Evolutionary conservation across 1,139 yeast genomes (phyloP).

Genomic region (Lodderomyces parapsilosis): DNA sequence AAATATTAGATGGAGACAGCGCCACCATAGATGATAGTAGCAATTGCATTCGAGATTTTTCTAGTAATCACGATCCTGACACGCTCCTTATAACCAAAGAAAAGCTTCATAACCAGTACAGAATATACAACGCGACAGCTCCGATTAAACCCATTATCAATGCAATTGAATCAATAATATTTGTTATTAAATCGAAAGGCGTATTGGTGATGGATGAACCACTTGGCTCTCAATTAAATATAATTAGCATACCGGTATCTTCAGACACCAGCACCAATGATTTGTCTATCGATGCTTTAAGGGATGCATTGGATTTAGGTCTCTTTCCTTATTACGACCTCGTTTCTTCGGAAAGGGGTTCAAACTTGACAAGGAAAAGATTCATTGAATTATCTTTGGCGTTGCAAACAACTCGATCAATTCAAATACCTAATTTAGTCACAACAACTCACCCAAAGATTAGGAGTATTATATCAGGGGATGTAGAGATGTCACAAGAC

Average conservation of each 20-base stretch:
- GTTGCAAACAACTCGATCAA: conserved; percentile 62
- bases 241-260: conserved; percentile 31
- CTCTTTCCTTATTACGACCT: conserved; percentile 40
- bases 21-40: conserved; percentile 4
- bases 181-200: conserved; percentile 41
- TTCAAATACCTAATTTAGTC: conserved; percentile 65
- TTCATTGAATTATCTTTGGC: conserved; percentile 69
- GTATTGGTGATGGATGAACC: conserved; percentile 18
- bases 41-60: conserved; percentile 13
- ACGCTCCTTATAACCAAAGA: conserved; percentile 17
- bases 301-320: conserved; percentile 52
- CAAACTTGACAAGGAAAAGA: conserved; percentile 50
- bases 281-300: conserved; percentile 47
- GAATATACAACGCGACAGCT: conserved; percentile 10
- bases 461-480: conserved; percentile 23
- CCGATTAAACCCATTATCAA: conserved; percentile 26
- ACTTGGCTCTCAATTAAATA: conserved; percentile 36
- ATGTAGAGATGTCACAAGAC: conserved; percentile 21
- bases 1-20: background rate
- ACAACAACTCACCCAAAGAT: conserved; percentile 55
- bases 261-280: conserved; percentile 11
- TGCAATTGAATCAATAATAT: background rate
- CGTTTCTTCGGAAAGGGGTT: conserved; percentile 24
- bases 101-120: conserved; percentile 5
- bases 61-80: conserved; percentile 16